A percentile compares a stretch with the other conserved stretches of the same genome.
phyloP scores from a whole-genome alignment of 257 asterid genomes.

The Paulownia fortunei region DNA sequence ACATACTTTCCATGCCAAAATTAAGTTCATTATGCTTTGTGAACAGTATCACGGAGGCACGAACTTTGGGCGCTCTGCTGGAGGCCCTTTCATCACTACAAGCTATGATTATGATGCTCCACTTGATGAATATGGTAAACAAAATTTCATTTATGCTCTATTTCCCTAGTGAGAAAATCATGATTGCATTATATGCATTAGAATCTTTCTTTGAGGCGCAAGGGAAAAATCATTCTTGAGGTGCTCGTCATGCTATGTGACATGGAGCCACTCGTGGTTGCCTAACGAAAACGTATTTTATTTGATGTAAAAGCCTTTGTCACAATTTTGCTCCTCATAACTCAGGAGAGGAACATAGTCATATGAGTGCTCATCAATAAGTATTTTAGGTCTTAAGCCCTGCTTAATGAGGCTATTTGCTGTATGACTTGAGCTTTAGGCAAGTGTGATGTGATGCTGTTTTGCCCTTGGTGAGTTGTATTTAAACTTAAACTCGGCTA shows the following conservation, averaged over 20 bases:
- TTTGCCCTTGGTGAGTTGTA: not conserved
- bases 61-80: constrained; percentile 92
- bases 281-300: not conserved
- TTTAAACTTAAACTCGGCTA: constrained; percentile 11
- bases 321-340: not conserved
- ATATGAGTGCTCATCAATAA: not conserved
- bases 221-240: not conserved
- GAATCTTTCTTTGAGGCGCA: not conserved
- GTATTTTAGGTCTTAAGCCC: not conserved
- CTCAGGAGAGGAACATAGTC: constrained; percentile 16
- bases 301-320: not conserved
- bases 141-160: not conserved
- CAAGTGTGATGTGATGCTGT: not conserved
- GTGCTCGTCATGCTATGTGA: not conserved
- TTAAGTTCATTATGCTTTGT: constrained; percentile 25
- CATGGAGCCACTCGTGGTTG: not conserved
- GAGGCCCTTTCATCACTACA: constrained; percentile 92
- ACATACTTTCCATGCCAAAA: not conserved
- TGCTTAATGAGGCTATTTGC: not conserved
- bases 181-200: not conserved
- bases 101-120: constrained; percentile 98
- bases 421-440: constrained; percentile 6
- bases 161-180: not conserved
- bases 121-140: constrained; percentile 76
- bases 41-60: constrained; percentile 92